These are phyloP conservation scores for Vaccinium vitisidaea DNA, from an alignment of 148 eudicot species.

Conservation along the genomic window DNA sequence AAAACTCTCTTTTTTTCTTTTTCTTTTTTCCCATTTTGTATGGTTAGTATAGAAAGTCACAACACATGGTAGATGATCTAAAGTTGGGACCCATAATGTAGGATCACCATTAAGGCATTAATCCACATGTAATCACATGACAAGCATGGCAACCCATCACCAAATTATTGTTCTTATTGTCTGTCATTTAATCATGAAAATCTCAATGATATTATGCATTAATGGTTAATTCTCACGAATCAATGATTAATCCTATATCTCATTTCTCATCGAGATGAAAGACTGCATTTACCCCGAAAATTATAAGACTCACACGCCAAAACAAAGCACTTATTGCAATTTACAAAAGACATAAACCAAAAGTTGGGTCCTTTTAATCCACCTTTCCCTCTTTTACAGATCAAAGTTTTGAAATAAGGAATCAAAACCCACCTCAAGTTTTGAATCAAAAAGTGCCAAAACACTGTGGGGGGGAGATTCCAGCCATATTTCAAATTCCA, in stretches of 20 bases:
- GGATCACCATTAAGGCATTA: slow-evolving; percentile 11
- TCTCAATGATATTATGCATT: neutral
- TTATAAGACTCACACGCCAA: neutral
- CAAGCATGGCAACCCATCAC: neutral
- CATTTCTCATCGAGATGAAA: neutral
- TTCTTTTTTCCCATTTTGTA: neutral
- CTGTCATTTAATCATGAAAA: neutral
- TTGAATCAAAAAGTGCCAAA: slow-evolving; percentile 5
- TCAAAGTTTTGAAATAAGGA: slow-evolving; percentile 14
- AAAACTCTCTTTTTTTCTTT: neutral
- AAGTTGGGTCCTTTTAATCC: neutral
- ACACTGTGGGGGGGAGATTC: neutral
- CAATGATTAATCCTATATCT: neutral
- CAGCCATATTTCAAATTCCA: neutral
- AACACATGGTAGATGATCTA: slow-evolving; percentile 6
- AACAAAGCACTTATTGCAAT: neutral
- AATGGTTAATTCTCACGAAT: neutral
- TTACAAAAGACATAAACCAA: neutral
- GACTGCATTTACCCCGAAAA: neutral
- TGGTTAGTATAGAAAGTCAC: neutral
- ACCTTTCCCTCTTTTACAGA: slow-evolving; percentile 7
- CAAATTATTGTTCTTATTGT: neutral
- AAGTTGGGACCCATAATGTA: slow-evolving; percentile 11
- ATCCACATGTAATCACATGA: slow-evolving; percentile 21
- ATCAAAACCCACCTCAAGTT: slow-evolving; percentile 10